These are phyloP conservation scores for Lactarius evosmus DNA, from an alignment of 768 basidiomycete genomes.

Conservation along the genomic window DNA sequence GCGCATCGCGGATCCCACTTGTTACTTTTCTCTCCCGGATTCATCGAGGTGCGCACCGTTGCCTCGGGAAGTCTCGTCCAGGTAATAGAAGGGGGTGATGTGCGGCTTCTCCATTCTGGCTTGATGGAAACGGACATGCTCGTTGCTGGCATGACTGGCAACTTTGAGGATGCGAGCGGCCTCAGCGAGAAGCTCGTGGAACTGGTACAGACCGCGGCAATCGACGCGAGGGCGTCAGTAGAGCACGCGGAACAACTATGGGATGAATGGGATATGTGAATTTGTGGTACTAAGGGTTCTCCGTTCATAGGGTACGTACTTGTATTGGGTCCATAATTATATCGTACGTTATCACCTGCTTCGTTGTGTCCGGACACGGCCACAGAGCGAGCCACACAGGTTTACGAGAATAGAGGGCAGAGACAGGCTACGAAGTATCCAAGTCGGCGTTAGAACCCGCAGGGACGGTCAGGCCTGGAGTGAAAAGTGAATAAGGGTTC, in stretches of 20 bases:
- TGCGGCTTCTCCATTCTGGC: slow-evolving; percentile 58
- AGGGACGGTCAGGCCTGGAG: neutral
- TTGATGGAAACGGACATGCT: slow-evolving; percentile 47
- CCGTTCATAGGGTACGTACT: neutral
- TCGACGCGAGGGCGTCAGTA: slow-evolving; percentile 33
- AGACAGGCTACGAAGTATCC: neutral
- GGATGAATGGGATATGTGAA: slow-evolving; percentile 29
- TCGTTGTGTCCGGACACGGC: neutral
- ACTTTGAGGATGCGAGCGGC: slow-evolving; percentile 53
- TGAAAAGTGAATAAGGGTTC: neutral
- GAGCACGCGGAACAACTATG: slow-evolving; percentile 20
- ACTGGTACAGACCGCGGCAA: slow-evolving; percentile 64
- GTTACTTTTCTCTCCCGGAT: slow-evolving; percentile 69
- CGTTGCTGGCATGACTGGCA: slow-evolving; percentile 62
- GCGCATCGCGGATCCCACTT: slow-evolving; percentile 59
- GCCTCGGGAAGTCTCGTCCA: slow-evolving; percentile 70
- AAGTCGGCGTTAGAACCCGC: neutral
- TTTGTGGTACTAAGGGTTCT: neutral
- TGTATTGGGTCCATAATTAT: neutral
- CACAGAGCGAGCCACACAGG: neutral
- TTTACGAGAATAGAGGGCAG: neutral
- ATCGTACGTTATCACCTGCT: neutral
- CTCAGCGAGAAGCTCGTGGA: slow-evolving; percentile 63
- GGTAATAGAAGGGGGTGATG: slow-evolving; percentile 71
- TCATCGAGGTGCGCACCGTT: slow-evolving; percentile 70